A percentile compares a stretch with the other conserved stretches of the same genome.
These are phyloP conservation scores for Trypanosoma grayi DNA, from an alignment of 208 protist species.

Conservation along the genomic window DNA sequence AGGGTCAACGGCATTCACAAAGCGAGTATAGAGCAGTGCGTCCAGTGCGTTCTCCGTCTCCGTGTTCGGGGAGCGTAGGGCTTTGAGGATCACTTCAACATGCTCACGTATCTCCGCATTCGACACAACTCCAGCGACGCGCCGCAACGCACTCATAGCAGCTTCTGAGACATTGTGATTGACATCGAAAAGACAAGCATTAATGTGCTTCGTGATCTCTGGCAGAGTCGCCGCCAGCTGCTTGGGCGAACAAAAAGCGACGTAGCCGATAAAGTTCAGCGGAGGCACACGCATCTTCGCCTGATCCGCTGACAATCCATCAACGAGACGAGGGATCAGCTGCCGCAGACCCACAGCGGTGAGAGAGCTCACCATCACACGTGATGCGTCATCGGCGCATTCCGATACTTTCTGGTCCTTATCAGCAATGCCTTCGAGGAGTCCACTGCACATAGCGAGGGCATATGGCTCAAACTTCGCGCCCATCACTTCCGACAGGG, in stretches of 20 bases:
- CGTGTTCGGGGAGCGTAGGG: slow-evolving; percentile 84
- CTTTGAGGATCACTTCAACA: slow-evolving; percentile 85
- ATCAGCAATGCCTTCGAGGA: slow-evolving; percentile 84
- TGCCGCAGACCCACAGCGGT: slow-evolving; percentile 85
- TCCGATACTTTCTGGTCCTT: slow-evolving; percentile 79
- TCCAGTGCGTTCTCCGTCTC: slow-evolving; percentile 90
- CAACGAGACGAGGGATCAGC: slow-evolving; percentile 79
- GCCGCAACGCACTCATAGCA: slow-evolving; percentile 79
- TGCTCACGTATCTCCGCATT: slow-evolving; percentile 92
- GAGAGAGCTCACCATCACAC: slow-evolving; percentile 75
- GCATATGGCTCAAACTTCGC: slow-evolving; percentile 85
- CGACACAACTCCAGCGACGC: slow-evolving; percentile 88
- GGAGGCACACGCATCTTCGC: slow-evolving; percentile 82
- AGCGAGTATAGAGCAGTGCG: slow-evolving; percentile 92
- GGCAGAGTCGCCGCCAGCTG: slow-evolving; percentile 88
- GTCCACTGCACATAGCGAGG: slow-evolving; percentile 58
- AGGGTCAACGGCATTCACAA: slow-evolving; percentile 89
- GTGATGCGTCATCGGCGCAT: slow-evolving; percentile 86
- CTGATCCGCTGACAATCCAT: slow-evolving; percentile 65
- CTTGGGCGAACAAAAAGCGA: slow-evolving; percentile 90
- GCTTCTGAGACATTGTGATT: slow-evolving; percentile 81
- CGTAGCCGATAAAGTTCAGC: slow-evolving; percentile 90
- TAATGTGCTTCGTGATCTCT: slow-evolving; percentile 89
- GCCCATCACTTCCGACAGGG: slow-evolving; percentile 75
- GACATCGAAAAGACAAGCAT: slow-evolving; percentile 84